Evolutionary conservation across 1,284 basidiomycete species (phyloP), one percentile per base, ranked within the genome.

Genomic region (Porodaedalea pini): DNA sequence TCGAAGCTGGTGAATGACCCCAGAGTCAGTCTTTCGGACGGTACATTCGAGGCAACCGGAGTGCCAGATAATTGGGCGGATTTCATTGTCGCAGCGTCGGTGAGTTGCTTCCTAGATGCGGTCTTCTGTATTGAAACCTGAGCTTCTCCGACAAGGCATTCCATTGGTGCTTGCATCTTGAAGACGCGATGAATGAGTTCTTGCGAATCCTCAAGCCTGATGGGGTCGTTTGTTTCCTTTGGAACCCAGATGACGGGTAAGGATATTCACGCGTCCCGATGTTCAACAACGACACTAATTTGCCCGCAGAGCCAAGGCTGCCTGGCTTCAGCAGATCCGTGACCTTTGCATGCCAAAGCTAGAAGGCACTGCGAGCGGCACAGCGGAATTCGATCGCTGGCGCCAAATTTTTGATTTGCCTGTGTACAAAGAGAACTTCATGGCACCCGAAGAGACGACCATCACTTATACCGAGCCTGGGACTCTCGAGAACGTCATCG

Each of bases 151-250:
- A 2, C 4, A 29, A 90, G 83, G 89, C 90, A 15, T 91, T 83
- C 66, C 89, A 92, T 70, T 92, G 90, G 89, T 89, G 86, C 64
- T 85, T 85, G 3, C 79, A 91, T 67, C 86, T 82, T 66, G 76
- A 82, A 59, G 77, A 74, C 52, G 87, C 88, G 1, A 75, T 77
- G 15, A 70, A 69, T 0, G 89, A 92, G 66, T 87, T 92, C 66
- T 75, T 79, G 23, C 79, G 90, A 32, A 78, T 90, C 63, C 72
- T 92, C 49, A 88, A 87, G 66, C 83, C 85, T 0, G 70, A 73
- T 32, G 90, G 88, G 6, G 69, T 78, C 5, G 75, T 84, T 15
- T 82, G 76, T 2, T 75, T 88, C 57, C 81, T 90, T 40, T 92
- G 89, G 90, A 91, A 91, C 44, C 6, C 63, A 87, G 86, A 60